These are phyloP conservation scores for Hypoxylon lienhwacheense DNA, from an alignment of 495 filamentous ascomycete genomes.

Conservation along the genomic window DNA sequence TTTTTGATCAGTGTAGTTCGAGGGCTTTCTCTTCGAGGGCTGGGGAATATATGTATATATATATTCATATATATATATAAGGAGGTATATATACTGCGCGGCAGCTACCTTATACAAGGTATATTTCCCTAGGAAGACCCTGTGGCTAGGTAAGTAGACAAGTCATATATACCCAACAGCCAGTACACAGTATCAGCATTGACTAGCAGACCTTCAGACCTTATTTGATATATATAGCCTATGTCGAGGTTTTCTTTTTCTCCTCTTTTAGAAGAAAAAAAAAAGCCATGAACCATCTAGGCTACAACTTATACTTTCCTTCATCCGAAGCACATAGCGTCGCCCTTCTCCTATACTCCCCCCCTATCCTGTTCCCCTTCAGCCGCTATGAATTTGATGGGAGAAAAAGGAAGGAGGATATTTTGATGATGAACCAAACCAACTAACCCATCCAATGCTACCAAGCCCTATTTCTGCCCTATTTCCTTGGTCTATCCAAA, in stretches of 20 bases:
- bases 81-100: neutral
- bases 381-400: too few species aligned
- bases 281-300: too few species aligned
- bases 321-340: too few species aligned
- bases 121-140: neutral
- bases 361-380: too few species aligned
- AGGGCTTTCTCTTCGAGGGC: neutral
- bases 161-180: neutral
- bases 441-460: conserved; percentile 30
- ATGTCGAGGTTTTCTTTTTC: conserved; percentile 1
- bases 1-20: too few species aligned
- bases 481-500: conserved; percentile 29
- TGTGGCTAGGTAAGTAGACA: neutral
- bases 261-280: conserved; percentile 11
- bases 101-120: neutral
- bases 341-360: too few species aligned
- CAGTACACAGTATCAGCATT: conserved; percentile 14
- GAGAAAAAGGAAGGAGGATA: too few species aligned
- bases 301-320: too few species aligned
- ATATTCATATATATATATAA: neutral
- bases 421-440: too few species aligned
- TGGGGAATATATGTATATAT: neutral
- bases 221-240: conserved; percentile 8
- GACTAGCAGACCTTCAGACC: conserved; percentile 12
- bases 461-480: too few species aligned